These are phyloP conservation scores for Sclerotinia trifoliorum DNA, from an alignment of 2,329 filamentous ascomycete species.

Conservation along the genomic window DNA sequence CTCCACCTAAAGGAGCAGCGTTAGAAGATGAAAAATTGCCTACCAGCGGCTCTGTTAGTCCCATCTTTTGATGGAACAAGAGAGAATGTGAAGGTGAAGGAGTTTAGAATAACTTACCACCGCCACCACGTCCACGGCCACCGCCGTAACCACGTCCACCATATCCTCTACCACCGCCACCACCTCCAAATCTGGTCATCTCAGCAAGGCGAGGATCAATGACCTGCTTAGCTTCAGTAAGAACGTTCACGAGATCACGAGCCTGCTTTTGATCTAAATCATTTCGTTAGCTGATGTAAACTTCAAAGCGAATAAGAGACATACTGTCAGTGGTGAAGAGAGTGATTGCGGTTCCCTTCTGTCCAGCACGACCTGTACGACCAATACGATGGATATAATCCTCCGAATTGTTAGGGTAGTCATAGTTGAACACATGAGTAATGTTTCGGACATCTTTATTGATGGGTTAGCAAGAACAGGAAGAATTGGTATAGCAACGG, in stretches of 20 bases:
- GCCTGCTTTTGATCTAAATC: constrained; percentile 83
- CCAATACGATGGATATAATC: constrained; percentile 98
- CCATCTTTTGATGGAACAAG: constrained; percentile 40
- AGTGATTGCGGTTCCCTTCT: constrained; percentile 93
- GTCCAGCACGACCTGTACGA: constrained; percentile 92
- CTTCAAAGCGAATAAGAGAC: constrained; percentile 45
- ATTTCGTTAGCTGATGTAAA: constrained; percentile 32
- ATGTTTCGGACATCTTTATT: constrained; percentile 99
- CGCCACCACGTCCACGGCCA: constrained; percentile 54
- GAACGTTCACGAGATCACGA: constrained; percentile 90
- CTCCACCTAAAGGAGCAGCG: constrained; percentile 54
- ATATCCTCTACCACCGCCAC: constrained; percentile 45
- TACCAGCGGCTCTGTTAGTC: constrained; percentile 42
- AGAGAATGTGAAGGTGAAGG: constrained; percentile 27
- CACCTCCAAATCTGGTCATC: constrained; percentile 85
- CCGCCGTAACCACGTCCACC: constrained; percentile 47
- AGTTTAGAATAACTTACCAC: constrained; percentile 42
- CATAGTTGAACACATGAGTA: constrained; percentile 99
- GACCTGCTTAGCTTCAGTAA: constrained; percentile 96
- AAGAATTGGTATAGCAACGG: constrained; percentile 57
- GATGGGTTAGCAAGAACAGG: constrained; percentile 77
- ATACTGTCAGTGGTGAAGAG: constrained; percentile 99
- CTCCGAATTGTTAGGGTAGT: constrained; percentile 98
- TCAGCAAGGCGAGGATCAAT: constrained; percentile 94
- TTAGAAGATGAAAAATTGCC: constrained; percentile 57